Evolutionary conservation across 345 rosid species (phyloP), one percentile per base, ranked within the genome.

Genomic region (Euphorbia pulcherrima): DNA sequence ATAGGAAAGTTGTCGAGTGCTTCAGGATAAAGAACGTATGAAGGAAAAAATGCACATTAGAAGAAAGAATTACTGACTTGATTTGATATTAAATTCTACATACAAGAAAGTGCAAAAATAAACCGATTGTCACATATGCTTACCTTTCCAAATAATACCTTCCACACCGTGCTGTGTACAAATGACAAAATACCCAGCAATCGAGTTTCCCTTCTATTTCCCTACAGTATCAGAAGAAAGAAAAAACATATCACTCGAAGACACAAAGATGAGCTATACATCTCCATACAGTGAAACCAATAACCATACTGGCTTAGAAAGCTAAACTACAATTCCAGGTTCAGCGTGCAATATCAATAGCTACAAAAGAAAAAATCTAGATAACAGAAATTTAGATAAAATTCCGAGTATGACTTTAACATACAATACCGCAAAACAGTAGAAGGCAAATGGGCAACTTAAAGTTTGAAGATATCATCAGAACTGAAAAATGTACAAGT

Each of bases 121-220:
- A 28, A 54, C 26, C 28, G 17, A 68, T 68, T 68, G 54, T 47
- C 37, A n/a, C 3, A 48, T 28, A 28, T 60, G 60, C 70, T 72
- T 60, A 87, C 97, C 85, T 92, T 95, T 72, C 97, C 99, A 79
- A 92, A 95, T 72, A 95, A 82, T 33, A 86, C 97, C 80, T 95
- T 95, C 99, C 97, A 95, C 53, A 95, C 97, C 0, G 99, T 92
- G 81, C 93, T 95, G 78, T 92, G 97, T 18, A 95, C 93, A 71
- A 95, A 90, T 68, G 97, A 92, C 62, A 95, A 78, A 66, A 92
- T 92, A 59, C 97, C 99, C 69, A 95, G 70, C 66, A 95, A 81
- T 62, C 96, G 82, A 26, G 97, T 95, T 84, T 92, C 99, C 82
- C 97, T 90, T 85, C 97, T 78, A 72, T 95, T 95, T 29, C 99